These are phyloP conservation scores for Urostyla sp. DNA, from an alignment of 73 alveolate species.

Conservation along the genomic window DNA sequence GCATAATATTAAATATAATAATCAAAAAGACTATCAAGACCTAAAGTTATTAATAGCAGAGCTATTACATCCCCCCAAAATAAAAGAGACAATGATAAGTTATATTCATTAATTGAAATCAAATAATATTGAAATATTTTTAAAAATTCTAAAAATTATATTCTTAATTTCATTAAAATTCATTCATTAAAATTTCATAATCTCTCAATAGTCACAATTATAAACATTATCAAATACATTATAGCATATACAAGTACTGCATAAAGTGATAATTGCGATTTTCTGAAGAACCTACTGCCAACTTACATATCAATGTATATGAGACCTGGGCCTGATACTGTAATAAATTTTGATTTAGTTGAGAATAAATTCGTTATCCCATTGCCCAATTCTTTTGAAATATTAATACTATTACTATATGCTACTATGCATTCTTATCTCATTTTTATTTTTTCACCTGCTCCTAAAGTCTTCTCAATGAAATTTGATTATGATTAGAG, in stretches of 20 bases:
- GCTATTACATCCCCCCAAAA: too few relatives aligned
- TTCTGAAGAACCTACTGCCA: slow-evolving; percentile 41
- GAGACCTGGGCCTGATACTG: slow-evolving; percentile 45
- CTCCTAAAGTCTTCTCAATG: slow-evolving; percentile 53
- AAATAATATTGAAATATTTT: too few relatives aligned
- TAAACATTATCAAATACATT: slow-evolving; percentile 36
- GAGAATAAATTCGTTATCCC: slow-evolving; percentile 8
- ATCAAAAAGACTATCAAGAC: too few relatives aligned
- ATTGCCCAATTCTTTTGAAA: slow-evolving; percentile 10
- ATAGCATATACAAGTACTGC: slow-evolving; percentile 24
- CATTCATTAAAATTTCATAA: too few relatives aligned
- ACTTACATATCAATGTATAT: slow-evolving; percentile 44
- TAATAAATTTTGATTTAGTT: slow-evolving; percentile 5
- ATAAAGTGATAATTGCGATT: slow-evolving; percentile 19
- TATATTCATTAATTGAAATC: too few relatives aligned
- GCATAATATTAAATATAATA: too few relatives aligned
- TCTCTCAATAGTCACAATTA: slow-evolving; percentile 21
- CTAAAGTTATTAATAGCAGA: too few relatives aligned
- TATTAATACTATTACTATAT: slow-evolving; percentile 1
- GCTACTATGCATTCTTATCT: slow-evolving; percentile 48
- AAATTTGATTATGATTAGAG: slow-evolving; percentile 19
- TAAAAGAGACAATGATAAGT: too few relatives aligned
- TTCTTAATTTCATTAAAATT: too few relatives aligned
- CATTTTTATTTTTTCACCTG: slow-evolving; percentile 27
- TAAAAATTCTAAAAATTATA: too few relatives aligned